Evolutionary conservation across 352 stramenopile species (phyloP).

Genomic region (Phytophthora crassamura): DNA sequence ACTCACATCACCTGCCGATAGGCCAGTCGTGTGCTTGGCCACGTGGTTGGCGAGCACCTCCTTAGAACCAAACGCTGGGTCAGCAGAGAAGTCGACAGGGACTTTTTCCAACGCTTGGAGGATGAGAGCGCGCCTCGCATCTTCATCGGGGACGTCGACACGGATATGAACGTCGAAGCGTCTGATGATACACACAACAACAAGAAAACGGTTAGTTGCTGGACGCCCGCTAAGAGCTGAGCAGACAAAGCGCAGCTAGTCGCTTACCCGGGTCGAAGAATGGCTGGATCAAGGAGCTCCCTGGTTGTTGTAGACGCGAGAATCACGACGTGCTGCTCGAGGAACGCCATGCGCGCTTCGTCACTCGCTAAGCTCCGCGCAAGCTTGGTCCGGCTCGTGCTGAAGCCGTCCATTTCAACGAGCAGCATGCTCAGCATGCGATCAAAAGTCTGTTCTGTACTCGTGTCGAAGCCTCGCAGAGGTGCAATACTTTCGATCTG

Average conservation of each 20-base stretch:
- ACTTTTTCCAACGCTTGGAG: slow-evolving; percentile 55
- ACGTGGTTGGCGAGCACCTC: slow-evolving; percentile 57
- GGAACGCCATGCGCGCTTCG: slow-evolving; percentile 60
- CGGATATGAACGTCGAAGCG: slow-evolving; percentile 86
- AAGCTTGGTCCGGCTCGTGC: slow-evolving; percentile 46
- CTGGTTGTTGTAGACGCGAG: slow-evolving; percentile 83
- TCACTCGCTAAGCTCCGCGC: slow-evolving; percentile 41
- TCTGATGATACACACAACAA: slow-evolving; percentile 37
- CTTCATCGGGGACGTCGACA: slow-evolving; percentile 64
- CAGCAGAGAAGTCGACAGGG: slow-evolving; percentile 58
- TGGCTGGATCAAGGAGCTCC: slow-evolving; percentile 81
- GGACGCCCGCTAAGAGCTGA: not conserved
- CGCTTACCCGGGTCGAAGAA: slow-evolving; percentile 84
- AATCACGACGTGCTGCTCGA: slow-evolving; percentile 87
- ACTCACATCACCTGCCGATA: slow-evolving; percentile 65
- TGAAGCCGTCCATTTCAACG: slow-evolving; percentile 92
- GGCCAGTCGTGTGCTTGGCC: slow-evolving; percentile 55
- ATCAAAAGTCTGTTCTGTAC: slow-evolving; percentile 93
- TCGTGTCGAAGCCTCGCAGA: slow-evolving; percentile 90
- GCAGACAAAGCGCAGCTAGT: not conserved
- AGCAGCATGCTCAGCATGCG: slow-evolving; percentile 91
- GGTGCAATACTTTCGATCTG: slow-evolving; percentile 92
- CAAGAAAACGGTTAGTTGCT: slow-evolving; percentile 2
- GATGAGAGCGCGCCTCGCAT: slow-evolving; percentile 59
- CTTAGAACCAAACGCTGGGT: slow-evolving; percentile 34